Percentiles rank a stretch among this genome's conserved stretches.
These are phyloP conservation scores for Penicillium verrucosum DNA, from an alignment of 2,329 filamentous ascomycete genomes.

Conservation along the genomic window DNA sequence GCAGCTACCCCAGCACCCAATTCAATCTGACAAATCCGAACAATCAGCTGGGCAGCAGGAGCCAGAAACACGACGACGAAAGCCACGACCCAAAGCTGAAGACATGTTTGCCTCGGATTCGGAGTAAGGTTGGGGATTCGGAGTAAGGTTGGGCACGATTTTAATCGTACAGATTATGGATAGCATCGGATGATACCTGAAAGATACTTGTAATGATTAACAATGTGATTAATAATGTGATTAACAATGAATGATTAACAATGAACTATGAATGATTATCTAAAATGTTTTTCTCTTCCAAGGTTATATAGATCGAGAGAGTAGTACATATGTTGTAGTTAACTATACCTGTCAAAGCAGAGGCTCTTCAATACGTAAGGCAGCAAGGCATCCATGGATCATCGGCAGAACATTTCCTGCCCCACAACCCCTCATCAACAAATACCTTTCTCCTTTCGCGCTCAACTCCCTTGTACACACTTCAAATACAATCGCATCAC, in stretches of 20 bases:
- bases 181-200: not conserved
- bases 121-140: constrained; percentile 50
- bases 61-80: constrained; percentile 36
- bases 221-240: not conserved
- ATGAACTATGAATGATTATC: not conserved
- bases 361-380: constrained; percentile 6
- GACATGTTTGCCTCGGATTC: constrained; percentile 83
- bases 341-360: not conserved
- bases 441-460: constrained; percentile 19
- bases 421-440: constrained; percentile 27
- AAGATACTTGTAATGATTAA: constrained; percentile 5
- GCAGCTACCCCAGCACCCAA: constrained; percentile 4
- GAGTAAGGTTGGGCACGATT: constrained; percentile 33
- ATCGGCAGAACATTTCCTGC: constrained; percentile 24
- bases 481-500: constrained; percentile 22
- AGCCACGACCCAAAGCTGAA: constrained; percentile 69
- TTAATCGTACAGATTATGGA: constrained; percentile 14
- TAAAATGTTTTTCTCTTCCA: not conserved
- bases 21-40: constrained; percentile 15
- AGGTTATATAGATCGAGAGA: not conserved
- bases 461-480: constrained; percentile 11
- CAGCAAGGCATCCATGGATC: constrained; percentile 2
- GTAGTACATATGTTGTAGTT: not conserved
- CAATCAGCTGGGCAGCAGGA: constrained; percentile 20
- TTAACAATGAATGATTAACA: not conserved